Conservation (phyloP, 345 rosid genomes). For the Microcos paniculata region DNA sequence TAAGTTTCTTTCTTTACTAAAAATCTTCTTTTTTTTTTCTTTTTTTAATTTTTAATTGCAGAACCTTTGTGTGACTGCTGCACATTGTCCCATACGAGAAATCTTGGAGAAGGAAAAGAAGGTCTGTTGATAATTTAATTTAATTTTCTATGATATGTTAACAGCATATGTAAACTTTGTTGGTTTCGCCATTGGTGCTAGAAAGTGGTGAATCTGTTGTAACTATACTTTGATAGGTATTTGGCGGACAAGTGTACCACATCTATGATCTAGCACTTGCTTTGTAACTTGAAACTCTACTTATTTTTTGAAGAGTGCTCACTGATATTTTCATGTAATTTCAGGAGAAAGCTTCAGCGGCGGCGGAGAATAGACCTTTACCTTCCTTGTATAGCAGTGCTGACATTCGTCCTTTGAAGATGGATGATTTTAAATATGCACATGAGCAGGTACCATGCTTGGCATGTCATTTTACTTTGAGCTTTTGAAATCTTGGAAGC, state of each 20-base stretch:
- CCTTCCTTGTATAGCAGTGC: constrained; percentile 72
- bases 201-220: neutral
- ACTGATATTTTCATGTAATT: constrained; percentile 11
- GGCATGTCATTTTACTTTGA: neutral
- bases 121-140: constrained; percentile 43
- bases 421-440: constrained; percentile 82
- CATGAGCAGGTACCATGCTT: constrained; percentile 78
- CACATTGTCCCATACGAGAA: constrained; percentile 95
- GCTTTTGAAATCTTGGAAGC: neutral
- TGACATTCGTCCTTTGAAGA: constrained; percentile 71
- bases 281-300: neutral
- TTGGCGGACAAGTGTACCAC: neutral
- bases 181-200: neutral
- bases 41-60: constrained; percentile 45
- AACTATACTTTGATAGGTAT: neutral
- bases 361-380: constrained; percentile 60
- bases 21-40: too few species aligned
- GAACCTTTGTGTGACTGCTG: constrained; percentile 95
- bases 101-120: constrained; percentile 88
- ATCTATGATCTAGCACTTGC: neutral
- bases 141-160: neutral
- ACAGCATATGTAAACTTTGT: neutral
- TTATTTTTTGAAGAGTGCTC: neutral
- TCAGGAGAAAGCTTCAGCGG: constrained; percentile 69
- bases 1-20: neutral